Conservation (phyloP, 1,284 basidiomycete genomes). For the Sporisorium reilianum region DNA sequence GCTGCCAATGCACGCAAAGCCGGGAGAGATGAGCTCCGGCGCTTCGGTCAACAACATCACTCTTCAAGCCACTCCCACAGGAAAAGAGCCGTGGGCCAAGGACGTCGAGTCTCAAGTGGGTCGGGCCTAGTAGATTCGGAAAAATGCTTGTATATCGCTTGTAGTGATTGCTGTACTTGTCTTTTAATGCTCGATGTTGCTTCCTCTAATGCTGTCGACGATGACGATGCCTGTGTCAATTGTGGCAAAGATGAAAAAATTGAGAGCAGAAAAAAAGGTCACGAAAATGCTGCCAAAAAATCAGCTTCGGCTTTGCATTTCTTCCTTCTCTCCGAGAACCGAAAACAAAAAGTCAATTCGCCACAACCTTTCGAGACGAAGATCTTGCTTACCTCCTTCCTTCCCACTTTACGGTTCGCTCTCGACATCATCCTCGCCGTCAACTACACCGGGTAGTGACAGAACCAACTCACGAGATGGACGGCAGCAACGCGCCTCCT, state of each 20-base stretch:
- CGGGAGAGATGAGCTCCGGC: constrained; percentile 12
- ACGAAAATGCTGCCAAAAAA: constrained; percentile 12
- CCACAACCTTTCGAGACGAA: too few species aligned
- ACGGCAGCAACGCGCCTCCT: not conserved
- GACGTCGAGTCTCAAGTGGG: constrained; percentile 37
- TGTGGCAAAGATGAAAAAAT: not conserved
- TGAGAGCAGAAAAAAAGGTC: not conserved
- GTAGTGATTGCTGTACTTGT: not conserved
- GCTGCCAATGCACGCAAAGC: not conserved
- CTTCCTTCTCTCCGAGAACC: constrained; percentile 15
- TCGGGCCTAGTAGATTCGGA: constrained; percentile 7
- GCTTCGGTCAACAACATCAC: constrained; percentile 30
- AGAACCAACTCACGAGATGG: constrained; percentile 7
- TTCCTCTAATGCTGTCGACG: not conserved
- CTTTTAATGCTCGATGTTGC: not conserved
- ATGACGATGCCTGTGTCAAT: not conserved
- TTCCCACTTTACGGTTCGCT: too few species aligned
- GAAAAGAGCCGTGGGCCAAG: constrained; percentile 19
- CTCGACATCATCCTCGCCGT: not conserved
- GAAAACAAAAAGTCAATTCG: constrained; percentile 6
- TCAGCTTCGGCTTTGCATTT: constrained; percentile 34
- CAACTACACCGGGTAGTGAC: too few species aligned
- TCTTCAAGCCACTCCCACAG: constrained; percentile 3
- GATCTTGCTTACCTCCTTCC: not conserved
- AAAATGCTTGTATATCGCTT: not conserved